Base-by-base conservation (phyloP, 129 eudicot genomes). In the Saussurea involucrata region DNA sequence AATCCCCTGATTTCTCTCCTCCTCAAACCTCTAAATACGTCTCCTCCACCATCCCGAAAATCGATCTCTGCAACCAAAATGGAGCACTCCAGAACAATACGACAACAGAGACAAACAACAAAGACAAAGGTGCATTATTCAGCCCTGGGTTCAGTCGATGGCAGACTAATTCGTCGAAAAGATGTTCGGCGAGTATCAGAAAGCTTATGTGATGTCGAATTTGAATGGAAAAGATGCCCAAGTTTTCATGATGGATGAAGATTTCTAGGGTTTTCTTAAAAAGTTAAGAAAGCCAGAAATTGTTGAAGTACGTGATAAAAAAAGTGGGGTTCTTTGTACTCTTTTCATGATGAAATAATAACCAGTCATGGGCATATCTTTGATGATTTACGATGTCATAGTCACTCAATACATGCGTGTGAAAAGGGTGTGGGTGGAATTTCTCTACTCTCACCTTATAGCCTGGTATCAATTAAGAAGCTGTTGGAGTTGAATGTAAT, bases 111-210 rank as follows among this genome's bases (percentile, higher is more conserved):
- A n/a, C n/a, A n/a, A n/a, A n/a, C n/a, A n/a, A n/a, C n/a, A n/a
- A n/a, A n/a, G n/a, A n/a, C n/a, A n/a, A n/a, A n/a, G n/a, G n/a
- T n/a, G n/a, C n/a, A n/a, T n/a, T n/a, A n/a, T n/a, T n/a, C n/a
- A n/a, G n/a, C n/a, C n/a, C n/a, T n/a, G n/a, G n/a, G n/a, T n/a
- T n/a, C n/a, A n/a, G n/a, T n/a, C n/a, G n/a, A n/a, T n/a, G n/a
- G n/a, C n/a, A n/a, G n/a, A n/a, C n/a, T n/a, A n/a, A 94, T 94
- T 94, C 82, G 90, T 93, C 36, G 98, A 93, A 91, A 93, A 90
- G 80, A 81, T 97, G 28, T 95, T 93, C n/a, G 98, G 98, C 57
- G 98, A 93, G 80, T 90, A 93, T 80, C 98, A 93, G 86, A 93
- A 90, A 80, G 98, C 98, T n/a, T 90, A 91, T 0, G 92, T 93